A percentile compares a stretch with the other conserved stretches of the same genome.
Conservation (phyloP, 108 stramenopile species). For the Discostella stelligeroides region DNA sequence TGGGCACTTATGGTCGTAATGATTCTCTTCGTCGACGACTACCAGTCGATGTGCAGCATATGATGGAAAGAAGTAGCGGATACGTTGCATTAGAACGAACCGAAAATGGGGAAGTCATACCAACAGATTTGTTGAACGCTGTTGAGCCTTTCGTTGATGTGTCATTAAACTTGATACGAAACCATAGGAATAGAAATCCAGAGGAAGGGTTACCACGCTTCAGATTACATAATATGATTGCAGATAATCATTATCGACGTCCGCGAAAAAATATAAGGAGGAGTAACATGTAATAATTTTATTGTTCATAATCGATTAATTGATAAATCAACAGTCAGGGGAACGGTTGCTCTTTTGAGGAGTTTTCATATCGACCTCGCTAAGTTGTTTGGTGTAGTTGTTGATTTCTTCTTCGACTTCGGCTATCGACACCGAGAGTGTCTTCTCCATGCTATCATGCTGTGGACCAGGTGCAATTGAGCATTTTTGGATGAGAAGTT, state of each 20-base stretch:
- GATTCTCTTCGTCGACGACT: neutral
- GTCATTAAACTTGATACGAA: too few relatives aligned
- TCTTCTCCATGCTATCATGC: neutral
- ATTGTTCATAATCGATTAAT: too few relatives aligned
- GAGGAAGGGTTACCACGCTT: too few relatives aligned
- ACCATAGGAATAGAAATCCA: too few relatives aligned
- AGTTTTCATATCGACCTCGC: neutral
- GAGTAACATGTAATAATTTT: too few relatives aligned
- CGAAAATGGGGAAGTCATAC: too few relatives aligned
- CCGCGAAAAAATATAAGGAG: neutral
- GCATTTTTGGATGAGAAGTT: neutral
- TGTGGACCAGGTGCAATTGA: slow-evolving; percentile 1
- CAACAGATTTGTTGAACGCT: too few relatives aligned
- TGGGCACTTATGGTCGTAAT: too few relatives aligned
- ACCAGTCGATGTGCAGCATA: neutral
- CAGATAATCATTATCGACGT: neutral
- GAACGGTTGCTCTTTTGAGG: neutral
- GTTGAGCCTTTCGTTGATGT: too few relatives aligned
- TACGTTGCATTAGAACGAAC: too few relatives aligned
- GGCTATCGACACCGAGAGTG: neutral
- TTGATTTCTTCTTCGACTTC: too few relatives aligned
- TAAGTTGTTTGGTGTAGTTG: neutral
- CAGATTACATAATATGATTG: neutral
- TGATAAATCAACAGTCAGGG: neutral
- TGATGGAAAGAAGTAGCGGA: neutral